Evolutionary conservation across 1,284 basidiomycete genomes (phyloP), one percentile per base, ranked within the genome.

Genomic region (Ceratobasidium sp.): DNA sequence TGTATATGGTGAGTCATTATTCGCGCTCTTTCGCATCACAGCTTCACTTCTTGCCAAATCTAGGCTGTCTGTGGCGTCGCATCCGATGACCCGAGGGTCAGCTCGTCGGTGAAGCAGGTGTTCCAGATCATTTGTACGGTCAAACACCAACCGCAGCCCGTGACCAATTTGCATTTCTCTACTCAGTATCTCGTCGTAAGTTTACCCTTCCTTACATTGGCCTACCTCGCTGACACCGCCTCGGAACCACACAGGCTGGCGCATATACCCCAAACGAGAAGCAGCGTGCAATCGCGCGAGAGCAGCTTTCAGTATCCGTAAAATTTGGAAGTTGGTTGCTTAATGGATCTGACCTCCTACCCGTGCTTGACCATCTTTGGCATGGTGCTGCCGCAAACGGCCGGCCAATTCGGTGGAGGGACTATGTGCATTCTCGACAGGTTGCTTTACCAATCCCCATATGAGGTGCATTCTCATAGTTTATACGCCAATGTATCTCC

Each of bases 221-320:
- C 6, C 26, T 1, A 1, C 40, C 13, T 12, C 12, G 23, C 26
- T n/a, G 26, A 39, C 42, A n/a, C 3, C 66, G 20, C 9, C 5
- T 1, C 39, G 26, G n/a, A n/a, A 2, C n/a, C n/a, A 1, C 12
- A 67, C 15, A 67, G 66, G 67, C 67, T 39, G 67, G 67, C 23
- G 49, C 49, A 75, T 75, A 49, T 33, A 66, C 61, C n/a, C n/a
- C n/a, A n/a, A n/a, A n/a, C 33, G 72, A 75, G 33, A 75, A 56
- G 23, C 61, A 75, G 15, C 60, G 72, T 2, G 49, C 60, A 18
- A 53, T 53, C n/a, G 66, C 23, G 9, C 42, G 61, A 44, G 10
- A 40, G 23, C 28, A 55, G 23, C 33, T 69, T n/a, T 46, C 46
- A 26, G 60, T 6, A 51, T 39, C 20, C 15, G 49, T n/a, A 28